Evolutionary conservation across 768 basidiomycete species (phyloP).

Genomic region (Boletellus ananas): DNA sequence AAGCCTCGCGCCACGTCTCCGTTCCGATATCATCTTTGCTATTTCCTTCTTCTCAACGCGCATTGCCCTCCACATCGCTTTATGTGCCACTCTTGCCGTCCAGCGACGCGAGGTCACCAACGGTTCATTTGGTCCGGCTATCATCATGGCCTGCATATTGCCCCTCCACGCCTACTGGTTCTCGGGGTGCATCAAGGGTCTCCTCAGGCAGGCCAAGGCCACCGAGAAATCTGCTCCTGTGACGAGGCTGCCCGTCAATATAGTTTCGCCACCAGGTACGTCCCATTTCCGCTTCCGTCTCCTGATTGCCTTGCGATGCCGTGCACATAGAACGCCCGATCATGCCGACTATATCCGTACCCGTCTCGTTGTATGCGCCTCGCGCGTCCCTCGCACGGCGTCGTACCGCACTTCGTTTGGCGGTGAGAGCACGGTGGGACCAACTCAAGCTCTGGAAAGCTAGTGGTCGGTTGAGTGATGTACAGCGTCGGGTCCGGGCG

Average conservation of each 20-base stretch:
- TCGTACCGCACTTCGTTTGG: slow-evolving; percentile 26
- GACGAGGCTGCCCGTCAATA: slow-evolving; percentile 2
- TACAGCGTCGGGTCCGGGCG: slow-evolving; percentile 29
- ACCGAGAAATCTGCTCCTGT: slow-evolving; percentile 1
- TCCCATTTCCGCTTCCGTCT: not conserved
- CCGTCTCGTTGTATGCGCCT: slow-evolving; percentile 6
- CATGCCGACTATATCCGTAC: slow-evolving; percentile 5
- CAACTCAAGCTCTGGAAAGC: slow-evolving; percentile 26
- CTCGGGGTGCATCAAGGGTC: slow-evolving; percentile 45
- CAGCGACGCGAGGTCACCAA: slow-evolving; percentile 29
- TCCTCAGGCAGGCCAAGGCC: slow-evolving; percentile 32
- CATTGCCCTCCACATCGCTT: slow-evolving; percentile 42
- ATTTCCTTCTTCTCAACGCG: slow-evolving; percentile 49
- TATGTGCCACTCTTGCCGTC: slow-evolving; percentile 32
- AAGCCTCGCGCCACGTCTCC: slow-evolving; percentile 40
- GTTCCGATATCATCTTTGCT: slow-evolving; percentile 50
- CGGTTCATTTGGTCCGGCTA: slow-evolving; percentile 38
- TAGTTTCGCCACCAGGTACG: slow-evolving; percentile 8
- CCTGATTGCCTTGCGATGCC: not conserved
- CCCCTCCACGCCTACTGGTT: slow-evolving; percentile 57
- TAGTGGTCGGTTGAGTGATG: slow-evolving; percentile 24
- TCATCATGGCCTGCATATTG: slow-evolving; percentile 39
- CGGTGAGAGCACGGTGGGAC: slow-evolving; percentile 28
- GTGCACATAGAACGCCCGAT: slow-evolving; percentile 16
- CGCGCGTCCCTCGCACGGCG: slow-evolving; percentile 27